Percentiles rank a stretch among this genome's conserved stretches.
Conservation (phyloP, 345 rosid species). For the Euphorbia peplus region DNA sequence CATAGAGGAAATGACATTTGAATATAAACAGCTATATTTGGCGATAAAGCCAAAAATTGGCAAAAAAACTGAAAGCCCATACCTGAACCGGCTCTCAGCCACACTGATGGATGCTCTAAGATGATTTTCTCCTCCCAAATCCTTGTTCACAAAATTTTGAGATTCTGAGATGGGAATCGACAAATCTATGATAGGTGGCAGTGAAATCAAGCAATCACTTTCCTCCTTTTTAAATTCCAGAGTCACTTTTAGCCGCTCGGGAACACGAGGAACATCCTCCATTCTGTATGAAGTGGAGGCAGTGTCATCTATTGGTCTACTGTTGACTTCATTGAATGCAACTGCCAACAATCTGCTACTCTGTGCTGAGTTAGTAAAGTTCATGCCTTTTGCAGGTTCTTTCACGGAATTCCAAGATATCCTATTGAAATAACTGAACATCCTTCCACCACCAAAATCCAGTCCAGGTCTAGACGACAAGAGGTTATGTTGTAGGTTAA, state of each 20-base stretch:
- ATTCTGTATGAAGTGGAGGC: constrained; percentile 35
- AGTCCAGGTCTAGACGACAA: constrained; percentile 47
- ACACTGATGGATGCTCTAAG: constrained; percentile 41
- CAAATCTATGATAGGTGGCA: constrained; percentile 56
- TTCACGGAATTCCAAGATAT: constrained; percentile 30
- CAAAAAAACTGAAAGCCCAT: constrained; percentile 4
- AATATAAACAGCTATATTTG: background rate
- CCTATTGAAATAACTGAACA: constrained; percentile 40
- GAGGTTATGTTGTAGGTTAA: constrained; percentile 29
- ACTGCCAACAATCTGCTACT: constrained; percentile 55
- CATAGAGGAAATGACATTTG: no score
- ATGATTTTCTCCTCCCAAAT: constrained; percentile 33
- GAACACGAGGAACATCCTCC: constrained; percentile 36
- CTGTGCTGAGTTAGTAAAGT: constrained; percentile 45
- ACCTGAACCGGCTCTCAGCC: constrained; percentile 88
- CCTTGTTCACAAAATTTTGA: constrained; percentile 26
- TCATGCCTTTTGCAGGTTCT: constrained; percentile 48
- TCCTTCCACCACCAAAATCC: constrained; percentile 45
- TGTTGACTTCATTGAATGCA: constrained; percentile 65
- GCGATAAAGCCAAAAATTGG: background rate
- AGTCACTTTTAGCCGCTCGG: constrained; percentile 56
- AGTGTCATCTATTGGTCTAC: constrained; percentile 31
- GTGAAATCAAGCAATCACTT: constrained; percentile 37
- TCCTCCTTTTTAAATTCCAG: constrained; percentile 60
- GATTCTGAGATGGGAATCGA: constrained; percentile 49